Percentiles rank a stretch among this genome's conserved stretches.
phyloP scores from a whole-genome alignment of 1,139 yeast genomes.

The Geotrichum aggregatum region DNA sequence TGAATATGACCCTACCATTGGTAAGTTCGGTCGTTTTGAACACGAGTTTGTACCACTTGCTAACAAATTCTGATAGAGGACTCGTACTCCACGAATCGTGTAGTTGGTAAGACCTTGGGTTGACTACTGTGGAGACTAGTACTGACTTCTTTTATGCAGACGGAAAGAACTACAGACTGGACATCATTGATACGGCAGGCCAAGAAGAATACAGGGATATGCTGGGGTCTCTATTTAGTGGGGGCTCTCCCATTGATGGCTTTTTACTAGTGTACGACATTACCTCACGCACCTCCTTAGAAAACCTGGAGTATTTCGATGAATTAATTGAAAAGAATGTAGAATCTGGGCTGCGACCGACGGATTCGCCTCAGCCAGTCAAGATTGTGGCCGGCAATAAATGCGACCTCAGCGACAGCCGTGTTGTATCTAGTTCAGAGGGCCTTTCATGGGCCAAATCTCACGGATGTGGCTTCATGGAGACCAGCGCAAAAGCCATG shows the following conservation, averaged over 20 bases:
- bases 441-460: slow-evolving; percentile 73
- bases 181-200: slow-evolving; percentile 41
- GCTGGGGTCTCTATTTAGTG: slow-evolving; percentile 52
- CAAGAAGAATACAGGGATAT: slow-evolving; percentile 42
- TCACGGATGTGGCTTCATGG: slow-evolving; percentile 75
- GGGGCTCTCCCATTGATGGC: slow-evolving; percentile 88
- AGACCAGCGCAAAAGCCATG: slow-evolving; percentile 84
- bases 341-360: slow-evolving; percentile 38
- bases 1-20: slow-evolving; percentile 37
- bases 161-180: slow-evolving; percentile 35
- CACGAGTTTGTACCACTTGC: neutral
- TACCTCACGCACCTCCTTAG: slow-evolving; percentile 73
- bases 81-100: slow-evolving; percentile 36
- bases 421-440: slow-evolving; percentile 77
- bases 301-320: slow-evolving; percentile 74
- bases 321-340: slow-evolving; percentile 82
- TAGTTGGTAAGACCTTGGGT: slow-evolving; percentile 21
- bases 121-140: too few relatives aligned
- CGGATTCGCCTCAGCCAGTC: slow-evolving; percentile 31
- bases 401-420: slow-evolving; percentile 65
- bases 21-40: slow-evolving; percentile 6
- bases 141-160: slow-evolving; percentile 21
- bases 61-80: slow-evolving; percentile 29
- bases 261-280: slow-evolving; percentile 83
- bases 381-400: slow-evolving; percentile 39